Percentiles rank a stretch among this genome's conserved stretches.
These are phyloP conservation scores for Mycothermus thermophilus DNA, from an alignment of 495 filamentous ascomycete genomes.

Conservation along the genomic window DNA sequence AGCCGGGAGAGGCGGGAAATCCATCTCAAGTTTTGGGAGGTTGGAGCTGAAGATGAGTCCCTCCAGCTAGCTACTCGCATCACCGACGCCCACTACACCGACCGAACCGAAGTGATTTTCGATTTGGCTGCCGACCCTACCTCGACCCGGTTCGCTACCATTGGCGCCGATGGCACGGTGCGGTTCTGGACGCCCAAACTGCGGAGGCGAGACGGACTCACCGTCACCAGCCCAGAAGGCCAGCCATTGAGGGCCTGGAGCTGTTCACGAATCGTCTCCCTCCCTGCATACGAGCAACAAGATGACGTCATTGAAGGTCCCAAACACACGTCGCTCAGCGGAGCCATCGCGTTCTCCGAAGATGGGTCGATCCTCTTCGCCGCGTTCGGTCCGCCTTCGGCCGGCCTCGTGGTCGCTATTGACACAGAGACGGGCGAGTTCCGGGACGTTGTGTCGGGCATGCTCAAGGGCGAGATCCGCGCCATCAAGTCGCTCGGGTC, in stretches of 20 bases:
- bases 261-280: slow-evolving; percentile 45
- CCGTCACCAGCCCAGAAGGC: slow-evolving; percentile 39
- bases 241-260: slow-evolving; percentile 54
- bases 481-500: slow-evolving; percentile 45
- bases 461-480: slow-evolving; percentile 40
- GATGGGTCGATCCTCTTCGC: slow-evolving; percentile 78
- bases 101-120: slow-evolving; percentile 44
- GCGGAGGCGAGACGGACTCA: slow-evolving; percentile 47
- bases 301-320: slow-evolving; percentile 16
- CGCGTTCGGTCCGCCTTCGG: slow-evolving; percentile 27
- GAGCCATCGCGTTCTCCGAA: slow-evolving; percentile 57
- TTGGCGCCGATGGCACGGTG: slow-evolving; percentile 65
- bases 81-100: slow-evolving; percentile 59
- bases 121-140: slow-evolving; percentile 55
- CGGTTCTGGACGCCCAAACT: slow-evolving; percentile 63
- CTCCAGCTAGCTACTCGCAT: slow-evolving; percentile 72
- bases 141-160: slow-evolving; percentile 58
- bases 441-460: slow-evolving; percentile 36
- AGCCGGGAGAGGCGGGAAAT: slow-evolving; percentile 49
- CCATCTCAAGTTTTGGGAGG: slow-evolving; percentile 83
- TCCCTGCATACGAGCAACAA: slow-evolving; percentile 31
- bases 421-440: slow-evolving; percentile 44
- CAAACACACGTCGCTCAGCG: slow-evolving; percentile 19
- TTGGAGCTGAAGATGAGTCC: slow-evolving; percentile 42
- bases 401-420: slow-evolving; percentile 41